Evolutionary conservation across 2,329 filamentous ascomycete species (phyloP), one percentile per base, ranked within the genome.

Genomic region (Pyrenochaeta sp.): DNA sequence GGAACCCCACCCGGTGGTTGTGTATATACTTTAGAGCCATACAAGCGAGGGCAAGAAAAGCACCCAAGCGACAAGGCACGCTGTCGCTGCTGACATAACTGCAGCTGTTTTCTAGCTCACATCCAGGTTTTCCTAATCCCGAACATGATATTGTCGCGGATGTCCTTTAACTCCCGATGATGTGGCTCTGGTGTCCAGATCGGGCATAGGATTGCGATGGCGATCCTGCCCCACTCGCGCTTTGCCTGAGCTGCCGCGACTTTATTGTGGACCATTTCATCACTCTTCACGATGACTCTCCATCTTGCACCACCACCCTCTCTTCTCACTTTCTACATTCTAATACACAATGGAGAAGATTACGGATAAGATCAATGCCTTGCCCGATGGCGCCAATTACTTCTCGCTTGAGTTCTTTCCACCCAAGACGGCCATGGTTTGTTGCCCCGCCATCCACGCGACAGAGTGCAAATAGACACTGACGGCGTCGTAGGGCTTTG

Each of bases 331-430:
- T 44, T 24, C 5, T 28, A 25, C 45, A 46, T 44, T 15, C 40
- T 30, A 39, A 27, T 30, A 19, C 54, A 59, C 44, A 28, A 77
- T 77, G 75, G 75, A 77, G 71, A 95, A 91, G 81, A 93, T 97
- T 76, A 96, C 92, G 62, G 91, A 96, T 84, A 97, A 97, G 84
- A 94, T 98, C 75, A 91, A 91, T 80, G 91, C 92, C 61, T 82
- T 99, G 81, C 91, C 92, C 78, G 86, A 90, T 64, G 88, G 91
- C 78, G 86, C 87, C 65, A 88, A 86, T 76, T 98, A 95, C 83
- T 96, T 97, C 81, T 98, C 95, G 47, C 90, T 98, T 79, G 95
- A 99, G 82, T 99, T 99, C 87, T 99, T 99, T 82, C 95, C 95
- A 67, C 95, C 95, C 63, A 99, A 98, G 83, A 99, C 95, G 46